Evolutionary conservation across 495 filamentous ascomycete genomes (phyloP).

Genomic region (Hyaloscypha variabilis): DNA sequence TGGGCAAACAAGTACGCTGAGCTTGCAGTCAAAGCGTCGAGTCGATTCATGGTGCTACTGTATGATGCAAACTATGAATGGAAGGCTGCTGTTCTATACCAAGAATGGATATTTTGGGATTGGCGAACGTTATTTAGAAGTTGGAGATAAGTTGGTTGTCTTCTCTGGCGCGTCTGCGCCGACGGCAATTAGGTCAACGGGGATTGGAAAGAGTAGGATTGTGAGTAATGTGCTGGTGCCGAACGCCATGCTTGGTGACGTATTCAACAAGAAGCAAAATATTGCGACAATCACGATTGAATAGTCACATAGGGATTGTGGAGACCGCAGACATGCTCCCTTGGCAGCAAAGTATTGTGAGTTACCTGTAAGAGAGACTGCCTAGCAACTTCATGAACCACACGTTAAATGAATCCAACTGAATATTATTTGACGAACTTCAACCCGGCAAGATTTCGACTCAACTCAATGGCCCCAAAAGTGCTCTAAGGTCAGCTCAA

Average conservation of each 20-base stretch:
- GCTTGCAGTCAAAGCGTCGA: no score
- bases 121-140: constrained; percentile 3
- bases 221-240: constrained; percentile 1
- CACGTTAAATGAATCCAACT: no score
- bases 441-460: no score
- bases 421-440: no score
- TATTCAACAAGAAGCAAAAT: constrained; percentile 28
- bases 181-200: constrained; percentile 1
- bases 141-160: constrained; percentile 1
- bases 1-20: background rate
- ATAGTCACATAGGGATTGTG: no score
- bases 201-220: constrained; percentile 1
- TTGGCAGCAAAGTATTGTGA: no score
- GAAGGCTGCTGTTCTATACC: background rate
- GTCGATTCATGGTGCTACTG: background rate
- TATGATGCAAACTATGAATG: background rate
- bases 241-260: background rate
- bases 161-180: background rate
- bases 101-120: constrained; percentile 2
- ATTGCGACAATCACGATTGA: no score
- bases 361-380: no score
- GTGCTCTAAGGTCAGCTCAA: no score
- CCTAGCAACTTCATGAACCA: no score
- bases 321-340: no score
- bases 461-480: no score